These are phyloP conservation scores for Xerocomus brunneocitrinus DNA, from an alignment of 768 basidiomycete species.

Conservation along the genomic window DNA sequence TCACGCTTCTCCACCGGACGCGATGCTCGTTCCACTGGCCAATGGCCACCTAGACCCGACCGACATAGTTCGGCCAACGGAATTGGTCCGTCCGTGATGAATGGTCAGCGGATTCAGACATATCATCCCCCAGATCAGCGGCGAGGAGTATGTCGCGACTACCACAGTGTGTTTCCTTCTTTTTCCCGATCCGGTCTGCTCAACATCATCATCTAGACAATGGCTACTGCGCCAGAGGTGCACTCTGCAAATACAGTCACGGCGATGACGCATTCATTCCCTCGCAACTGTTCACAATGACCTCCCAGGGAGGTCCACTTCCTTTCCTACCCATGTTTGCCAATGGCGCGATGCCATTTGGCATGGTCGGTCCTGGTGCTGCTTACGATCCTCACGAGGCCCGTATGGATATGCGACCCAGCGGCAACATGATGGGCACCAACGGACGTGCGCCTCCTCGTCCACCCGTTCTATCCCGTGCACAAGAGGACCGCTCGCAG, in stretches of 20 bases:
- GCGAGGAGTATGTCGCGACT: conserved; percentile 83
- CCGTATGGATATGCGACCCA: conserved; percentile 73
- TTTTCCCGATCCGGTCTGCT: conserved; percentile 4
- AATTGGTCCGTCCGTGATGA: conserved; percentile 22
- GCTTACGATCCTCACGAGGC: conserved; percentile 78
- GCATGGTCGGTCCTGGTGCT: conserved; percentile 40
- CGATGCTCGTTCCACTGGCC: conserved; percentile 36
- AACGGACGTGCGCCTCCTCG: conserved; percentile 43
- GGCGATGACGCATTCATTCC: conserved; percentile 84
- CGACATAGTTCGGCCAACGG: conserved; percentile 25
- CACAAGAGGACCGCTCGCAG: conserved; percentile 47
- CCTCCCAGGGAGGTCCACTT: conserved; percentile 38
- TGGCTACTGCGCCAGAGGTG: conserved; percentile 88
- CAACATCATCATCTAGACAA: conserved; percentile 51
- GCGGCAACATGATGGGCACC: conserved; percentile 27
- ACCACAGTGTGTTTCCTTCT: conserved; percentile 66
- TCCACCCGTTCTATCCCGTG: conserved; percentile 53
- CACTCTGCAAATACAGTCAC: conserved; percentile 87
- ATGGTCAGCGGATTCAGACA: conserved; percentile 48
- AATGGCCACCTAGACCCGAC: conserved; percentile 39
- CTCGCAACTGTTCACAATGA: conserved; percentile 59
- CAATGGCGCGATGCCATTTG: conserved; percentile 50
- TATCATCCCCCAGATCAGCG: conserved; percentile 73
- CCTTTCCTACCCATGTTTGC: conserved; percentile 74
- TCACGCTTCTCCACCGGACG: conserved; percentile 52